phyloP scores from a whole-genome alignment of 768 basidiomycete species.

The Tricholomella constricta region DNA sequence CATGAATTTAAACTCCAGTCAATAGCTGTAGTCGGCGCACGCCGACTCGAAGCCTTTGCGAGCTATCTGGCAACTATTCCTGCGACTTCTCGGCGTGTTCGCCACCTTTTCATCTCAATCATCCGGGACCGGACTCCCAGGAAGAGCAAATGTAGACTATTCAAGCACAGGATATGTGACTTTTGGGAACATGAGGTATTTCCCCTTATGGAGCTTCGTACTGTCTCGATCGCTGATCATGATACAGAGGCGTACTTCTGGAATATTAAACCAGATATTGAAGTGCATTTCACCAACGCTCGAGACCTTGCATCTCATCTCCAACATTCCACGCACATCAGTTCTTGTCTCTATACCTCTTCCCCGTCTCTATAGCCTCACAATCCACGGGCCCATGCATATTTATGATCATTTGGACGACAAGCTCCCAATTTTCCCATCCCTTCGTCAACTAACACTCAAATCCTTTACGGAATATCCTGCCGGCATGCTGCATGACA shows the following conservation, averaged over 20 bases:
- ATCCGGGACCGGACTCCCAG: conserved; percentile 12
- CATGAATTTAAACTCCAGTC: conserved; percentile 29
- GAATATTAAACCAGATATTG: conserved; percentile 21
- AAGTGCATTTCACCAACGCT: conserved; percentile 22
- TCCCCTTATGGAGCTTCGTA: background rate
- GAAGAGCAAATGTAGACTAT: conserved; percentile 9
- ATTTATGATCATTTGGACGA: conserved; percentile 3
- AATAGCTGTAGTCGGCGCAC: conserved; percentile 26
- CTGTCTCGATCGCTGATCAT: background rate
- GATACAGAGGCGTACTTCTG: conserved; percentile 6
- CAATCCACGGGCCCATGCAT: conserved; percentile 30
- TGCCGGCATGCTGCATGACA: conserved; percentile 22
- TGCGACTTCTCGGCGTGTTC: conserved; percentile 24
- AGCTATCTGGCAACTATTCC: conserved; percentile 22
- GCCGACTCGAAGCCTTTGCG: conserved; percentile 27
- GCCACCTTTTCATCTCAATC: conserved; percentile 29
- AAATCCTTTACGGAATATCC: conserved; percentile 24
- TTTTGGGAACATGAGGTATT: conserved; percentile 17
- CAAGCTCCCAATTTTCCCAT: conserved; percentile 17
- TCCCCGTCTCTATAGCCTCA: conserved; percentile 26
- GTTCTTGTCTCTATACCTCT: conserved; percentile 22
- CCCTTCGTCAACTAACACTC: conserved; percentile 23
- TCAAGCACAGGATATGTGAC: background rate
- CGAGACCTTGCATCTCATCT: conserved; percentile 25
- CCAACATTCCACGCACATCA: conserved; percentile 20